Evolutionary conservation across 345 rosid species (phyloP).

Genomic region (Excoecaria agallocha): DNA sequence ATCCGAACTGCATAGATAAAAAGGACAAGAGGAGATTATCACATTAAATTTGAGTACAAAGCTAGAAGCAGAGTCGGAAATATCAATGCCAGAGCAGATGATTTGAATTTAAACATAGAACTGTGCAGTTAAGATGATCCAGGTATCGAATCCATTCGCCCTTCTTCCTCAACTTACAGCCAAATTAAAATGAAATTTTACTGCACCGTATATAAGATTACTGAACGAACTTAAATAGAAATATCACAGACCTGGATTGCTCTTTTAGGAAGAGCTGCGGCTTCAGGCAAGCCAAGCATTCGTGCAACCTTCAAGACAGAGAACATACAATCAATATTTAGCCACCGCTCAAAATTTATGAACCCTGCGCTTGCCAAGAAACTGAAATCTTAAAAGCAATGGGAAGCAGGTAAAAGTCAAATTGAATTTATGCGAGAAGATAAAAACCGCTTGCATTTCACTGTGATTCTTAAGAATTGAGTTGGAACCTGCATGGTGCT

Average conservation of each 20-base stretch:
- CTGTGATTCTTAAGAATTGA: background rate
- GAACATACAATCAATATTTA: slow-evolving; percentile 3
- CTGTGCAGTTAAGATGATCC: background rate
- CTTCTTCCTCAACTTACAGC: background rate
- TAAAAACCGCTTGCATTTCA: background rate
- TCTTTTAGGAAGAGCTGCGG: slow-evolving; percentile 74
- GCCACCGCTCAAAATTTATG: background rate
- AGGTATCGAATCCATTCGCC: too few relatives aligned
- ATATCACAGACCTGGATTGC: slow-evolving; percentile 75
- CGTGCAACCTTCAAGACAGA: slow-evolving; percentile 60
- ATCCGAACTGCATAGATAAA: slow-evolving; percentile 60
- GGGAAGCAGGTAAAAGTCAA: background rate
- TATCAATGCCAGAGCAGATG: background rate
- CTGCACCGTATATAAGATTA: background rate
- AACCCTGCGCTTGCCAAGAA: background rate
- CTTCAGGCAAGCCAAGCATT: slow-evolving; percentile 74
- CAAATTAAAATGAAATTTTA: background rate
- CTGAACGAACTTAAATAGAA: background rate
- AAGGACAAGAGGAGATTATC: background rate
- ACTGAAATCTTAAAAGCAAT: background rate
- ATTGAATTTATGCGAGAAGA: background rate
- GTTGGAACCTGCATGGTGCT: background rate
- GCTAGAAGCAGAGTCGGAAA: too few relatives aligned
- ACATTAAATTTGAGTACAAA: background rate
- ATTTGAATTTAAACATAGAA: background rate